Conservation (phyloP, 495 filamentous ascomycete genomes). For the Articulospora tetracladia region DNA sequence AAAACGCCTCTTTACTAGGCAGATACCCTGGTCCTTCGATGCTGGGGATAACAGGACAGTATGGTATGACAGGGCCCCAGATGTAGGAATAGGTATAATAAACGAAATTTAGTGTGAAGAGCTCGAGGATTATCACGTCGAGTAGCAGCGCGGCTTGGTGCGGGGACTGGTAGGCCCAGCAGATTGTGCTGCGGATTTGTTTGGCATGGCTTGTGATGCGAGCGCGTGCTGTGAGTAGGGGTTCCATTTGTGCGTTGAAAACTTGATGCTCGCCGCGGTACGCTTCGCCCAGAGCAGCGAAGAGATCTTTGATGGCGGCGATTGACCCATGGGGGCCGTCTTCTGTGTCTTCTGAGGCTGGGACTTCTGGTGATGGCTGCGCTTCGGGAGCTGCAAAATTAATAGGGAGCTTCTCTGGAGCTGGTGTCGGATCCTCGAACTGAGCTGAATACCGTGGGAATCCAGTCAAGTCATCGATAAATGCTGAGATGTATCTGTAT, state of each 20-base stretch:
- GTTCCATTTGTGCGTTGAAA: no score
- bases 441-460: not conserved
- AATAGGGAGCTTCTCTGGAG: not conserved
- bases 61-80: not conserved
- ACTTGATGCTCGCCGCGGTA: no score
- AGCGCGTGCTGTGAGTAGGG: not conserved
- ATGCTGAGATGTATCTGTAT: not conserved
- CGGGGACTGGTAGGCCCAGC: not conserved
- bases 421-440: not conserved
- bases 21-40: not conserved
- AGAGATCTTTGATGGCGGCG: no score
- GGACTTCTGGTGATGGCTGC: no score
- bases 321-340: not conserved
- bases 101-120: not conserved
- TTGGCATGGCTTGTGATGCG: not conserved
- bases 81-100: not conserved
- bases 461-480: not conserved
- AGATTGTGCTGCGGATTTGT: no score
- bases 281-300: no score
- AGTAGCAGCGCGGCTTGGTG: not conserved
- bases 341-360: not conserved
- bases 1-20: not conserved
- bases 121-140: not conserved
- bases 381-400: not conserved
- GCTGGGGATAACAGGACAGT: not conserved